A percentile compares a stretch with the other conserved stretches of the same genome.
Evolutionary conservation across 139 green algal genomes (phyloP).

Genomic region (Pleodorina starrii): DNA sequence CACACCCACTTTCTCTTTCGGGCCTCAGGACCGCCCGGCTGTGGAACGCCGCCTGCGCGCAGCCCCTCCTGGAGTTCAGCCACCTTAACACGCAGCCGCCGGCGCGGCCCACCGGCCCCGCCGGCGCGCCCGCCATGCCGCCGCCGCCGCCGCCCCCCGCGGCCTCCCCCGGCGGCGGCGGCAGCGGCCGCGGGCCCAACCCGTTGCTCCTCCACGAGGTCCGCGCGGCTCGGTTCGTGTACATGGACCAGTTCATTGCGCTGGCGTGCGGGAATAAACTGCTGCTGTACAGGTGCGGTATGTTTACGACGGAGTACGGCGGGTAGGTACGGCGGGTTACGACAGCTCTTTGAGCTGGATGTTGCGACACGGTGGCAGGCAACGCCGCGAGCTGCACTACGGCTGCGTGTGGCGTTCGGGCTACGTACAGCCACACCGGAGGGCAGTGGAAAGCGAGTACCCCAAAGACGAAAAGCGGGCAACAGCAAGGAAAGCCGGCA

Average conservation of each 20-base stretch:
- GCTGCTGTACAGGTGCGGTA: slow-evolving; percentile 66
- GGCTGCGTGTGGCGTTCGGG: too few relatives aligned
- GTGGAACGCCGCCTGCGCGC: slow-evolving; percentile 47
- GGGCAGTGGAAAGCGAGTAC: too few relatives aligned
- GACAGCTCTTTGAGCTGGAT: too few relatives aligned
- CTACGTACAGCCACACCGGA: too few relatives aligned
- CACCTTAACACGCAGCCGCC: slow-evolving; percentile 55
- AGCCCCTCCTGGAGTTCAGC: slow-evolving; percentile 62
- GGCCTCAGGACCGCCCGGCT: slow-evolving; percentile 36
- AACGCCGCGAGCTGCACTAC: too few relatives aligned
- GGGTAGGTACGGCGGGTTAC: too few relatives aligned
- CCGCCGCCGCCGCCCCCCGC: slow-evolving; percentile 14
- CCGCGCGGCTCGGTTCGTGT: slow-evolving; percentile 66
- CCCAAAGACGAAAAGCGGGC: too few relatives aligned
- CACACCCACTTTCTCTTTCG: too few relatives aligned
- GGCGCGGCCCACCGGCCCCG: not conserved
- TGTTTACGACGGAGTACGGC: too few relatives aligned
- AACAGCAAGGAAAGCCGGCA: too few relatives aligned
- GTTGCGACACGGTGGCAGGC: not conserved
- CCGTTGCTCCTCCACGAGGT: slow-evolving; percentile 56
- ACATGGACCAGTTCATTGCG: slow-evolving; percentile 70
- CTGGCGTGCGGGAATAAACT: slow-evolving; percentile 70
- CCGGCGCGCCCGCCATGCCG: slow-evolving; percentile 15
- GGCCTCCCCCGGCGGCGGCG: slow-evolving; percentile 12
- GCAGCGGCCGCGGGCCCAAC: slow-evolving; percentile 45